Conservation (phyloP, 2,329 filamentous ascomycete genomes). For the Fonsecaea nubica region DNA sequence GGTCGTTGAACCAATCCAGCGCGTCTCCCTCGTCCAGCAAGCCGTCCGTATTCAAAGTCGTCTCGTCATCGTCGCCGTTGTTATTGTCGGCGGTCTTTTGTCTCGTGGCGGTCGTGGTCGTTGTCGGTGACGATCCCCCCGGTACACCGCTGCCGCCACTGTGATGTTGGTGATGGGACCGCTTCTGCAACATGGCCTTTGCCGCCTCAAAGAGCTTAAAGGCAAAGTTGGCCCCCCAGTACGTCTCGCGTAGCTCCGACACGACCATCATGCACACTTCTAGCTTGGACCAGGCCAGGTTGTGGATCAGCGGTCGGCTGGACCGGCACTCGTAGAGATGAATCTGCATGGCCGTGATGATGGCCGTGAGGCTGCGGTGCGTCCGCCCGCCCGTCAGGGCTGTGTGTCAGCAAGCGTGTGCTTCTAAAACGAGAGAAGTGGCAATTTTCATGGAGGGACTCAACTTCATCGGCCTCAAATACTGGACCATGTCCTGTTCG, state of each 20-base stretch:
- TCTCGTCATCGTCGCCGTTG: too few species aligned
- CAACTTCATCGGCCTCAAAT: slow-evolving; percentile 40
- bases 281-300: slow-evolving; percentile 19
- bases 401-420: too few species aligned
- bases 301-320: slow-evolving; percentile 1
- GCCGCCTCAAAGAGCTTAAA: slow-evolving; percentile 28
- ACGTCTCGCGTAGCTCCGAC: slow-evolving; percentile 25
- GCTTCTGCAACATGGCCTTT: slow-evolving; percentile 1
- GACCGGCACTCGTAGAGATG: slow-evolving; percentile 19
- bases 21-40: too few species aligned
- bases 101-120: too few species aligned
- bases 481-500: slow-evolving; percentile 40
- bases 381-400: too few species aligned
- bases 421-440: too few species aligned
- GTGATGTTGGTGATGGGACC: not conserved
- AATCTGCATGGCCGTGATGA: slow-evolving; percentile 26
- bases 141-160: not conserved
- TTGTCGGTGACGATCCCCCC: too few species aligned
- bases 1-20: too few species aligned
- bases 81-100: too few species aligned
- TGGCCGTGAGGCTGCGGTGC: slow-evolving; percentile 31
- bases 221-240: slow-evolving; percentile 25
- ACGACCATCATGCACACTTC: slow-evolving; percentile 21
- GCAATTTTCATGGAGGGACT: too few species aligned
- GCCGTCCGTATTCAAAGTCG: too few species aligned